Conservation (phyloP, 805 yeast species). For the Candida dajiaensis region DNA sequence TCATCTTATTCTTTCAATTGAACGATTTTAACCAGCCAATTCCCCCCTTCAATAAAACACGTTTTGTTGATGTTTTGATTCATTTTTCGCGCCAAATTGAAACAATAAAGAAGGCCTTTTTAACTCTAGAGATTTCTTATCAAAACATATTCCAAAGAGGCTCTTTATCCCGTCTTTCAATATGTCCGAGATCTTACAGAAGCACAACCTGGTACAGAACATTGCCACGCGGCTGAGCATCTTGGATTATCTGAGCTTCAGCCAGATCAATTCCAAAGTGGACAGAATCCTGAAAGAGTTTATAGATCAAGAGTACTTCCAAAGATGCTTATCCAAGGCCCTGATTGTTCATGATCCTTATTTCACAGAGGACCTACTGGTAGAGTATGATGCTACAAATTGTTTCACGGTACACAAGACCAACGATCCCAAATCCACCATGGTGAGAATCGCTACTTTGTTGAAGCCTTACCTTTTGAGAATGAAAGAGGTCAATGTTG, state of each 20-base stretch:
- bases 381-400: constrained; percentile 11
- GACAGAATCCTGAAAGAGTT: constrained; percentile 2
- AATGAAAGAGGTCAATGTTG: neutral
- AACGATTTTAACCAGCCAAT: no score
- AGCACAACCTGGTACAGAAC: neutral
- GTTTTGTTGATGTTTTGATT: no score
- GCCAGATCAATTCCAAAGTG: constrained; percentile 5
- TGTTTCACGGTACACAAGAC: constrained; percentile 15
- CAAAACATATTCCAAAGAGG: constrained; percentile 26
- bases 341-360: constrained; percentile 14
- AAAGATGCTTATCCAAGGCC: constrained; percentile 6
- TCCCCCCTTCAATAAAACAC: no score
- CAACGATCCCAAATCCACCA: constrained; percentile 16
- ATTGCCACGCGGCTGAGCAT: constrained; percentile 14
- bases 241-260: constrained; percentile 17
- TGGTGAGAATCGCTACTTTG: constrained; percentile 4
- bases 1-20: no score
- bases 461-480: constrained; percentile 10
- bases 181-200: neutral
- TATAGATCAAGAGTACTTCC: constrained; percentile 12
- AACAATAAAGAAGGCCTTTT: no score
- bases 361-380: constrained; percentile 11
- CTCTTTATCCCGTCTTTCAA: no score
- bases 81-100: no score
- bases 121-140: no score